Evolutionary conservation across 495 filamentous ascomycete genomes (phyloP), one percentile per base, ranked within the genome.

Genomic region (Trichoderma reesei): DNA sequence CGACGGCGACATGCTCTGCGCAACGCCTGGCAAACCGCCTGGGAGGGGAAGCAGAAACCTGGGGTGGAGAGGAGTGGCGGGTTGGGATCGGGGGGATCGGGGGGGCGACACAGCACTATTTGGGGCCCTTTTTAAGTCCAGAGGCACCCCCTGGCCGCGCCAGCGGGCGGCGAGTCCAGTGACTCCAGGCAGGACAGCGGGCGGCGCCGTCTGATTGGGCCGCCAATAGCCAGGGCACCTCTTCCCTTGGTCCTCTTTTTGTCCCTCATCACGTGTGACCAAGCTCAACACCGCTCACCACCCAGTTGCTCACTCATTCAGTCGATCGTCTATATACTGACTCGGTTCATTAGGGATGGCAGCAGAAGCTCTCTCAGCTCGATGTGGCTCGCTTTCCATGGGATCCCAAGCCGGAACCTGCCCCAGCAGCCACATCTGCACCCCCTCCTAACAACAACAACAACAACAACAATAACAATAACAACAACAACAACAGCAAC

Each of bases 301-400:
- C n/a, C 14, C 13, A 13, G 14, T 5, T 3, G 39, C 66, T 65
- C 46, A 20, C 39, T 41, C 62, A 1, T 26, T 26, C 26, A 26
- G 26, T 26, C 26, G 1, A 26, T 26, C 26, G 26, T 26, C 26
- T 26, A 26, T 26, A 26, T 51, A 63, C 36, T 67, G 11, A 39
- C 38, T 39, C 26, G 1, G 11, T 60, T 46, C n/a, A 41, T 66
- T 71, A 98, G 94, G 88, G 82, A 76, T 99, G 95, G 95, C 93
- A 97, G 76, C 80, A 83, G 64, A 96, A 92, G 76, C 84, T 98
- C 26, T 88, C 93, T 0, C 84, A 85, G 68, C 83, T 91, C 59
- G 82, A 87, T 59, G 84, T 96, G 66, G 95, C 92, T 62, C 79
- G 84, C 44, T 98, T 97, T 75, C 95, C 95, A 31, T 99, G 95